A percentile compares a stretch with the other conserved stretches of the same genome.
Conservation (phyloP, 129 eudicot species). For the Centaurea solstitialis region DNA sequence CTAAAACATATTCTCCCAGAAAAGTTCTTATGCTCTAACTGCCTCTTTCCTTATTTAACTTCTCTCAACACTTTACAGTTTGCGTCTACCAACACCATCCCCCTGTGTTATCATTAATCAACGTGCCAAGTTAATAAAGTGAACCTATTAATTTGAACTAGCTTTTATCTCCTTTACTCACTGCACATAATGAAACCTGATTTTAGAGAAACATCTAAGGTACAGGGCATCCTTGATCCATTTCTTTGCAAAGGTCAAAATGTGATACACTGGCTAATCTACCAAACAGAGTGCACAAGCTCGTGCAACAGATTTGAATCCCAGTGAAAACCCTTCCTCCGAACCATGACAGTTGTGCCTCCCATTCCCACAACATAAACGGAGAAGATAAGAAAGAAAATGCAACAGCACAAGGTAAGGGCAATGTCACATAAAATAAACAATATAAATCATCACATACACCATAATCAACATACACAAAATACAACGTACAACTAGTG, state of each 20-base stretch:
- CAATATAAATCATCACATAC: background rate
- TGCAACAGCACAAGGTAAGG: background rate
- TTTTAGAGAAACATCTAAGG: background rate
- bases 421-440: background rate
- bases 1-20: background rate
- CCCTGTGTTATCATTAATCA: background rate
- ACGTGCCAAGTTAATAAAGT: background rate
- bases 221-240: background rate
- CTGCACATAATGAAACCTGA: background rate
- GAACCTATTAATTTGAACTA: background rate
- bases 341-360: background rate
- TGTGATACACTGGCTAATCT: background rate
- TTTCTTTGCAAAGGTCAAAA: background rate
- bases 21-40: background rate
- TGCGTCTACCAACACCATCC: background rate
- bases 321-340: background rate
- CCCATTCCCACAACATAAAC: background rate
- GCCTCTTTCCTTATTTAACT: background rate
- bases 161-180: background rate
- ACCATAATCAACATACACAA: background rate
- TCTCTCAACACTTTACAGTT: background rate
- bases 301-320: background rate
- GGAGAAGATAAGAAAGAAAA: background rate
- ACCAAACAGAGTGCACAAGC: background rate
- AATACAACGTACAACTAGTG: background rate